Percentiles rank a stretch among this genome's conserved stretches.
phyloP scores from a whole-genome alignment of 805 yeast species.

The Tetrapisispora nanseiensis region DNA sequence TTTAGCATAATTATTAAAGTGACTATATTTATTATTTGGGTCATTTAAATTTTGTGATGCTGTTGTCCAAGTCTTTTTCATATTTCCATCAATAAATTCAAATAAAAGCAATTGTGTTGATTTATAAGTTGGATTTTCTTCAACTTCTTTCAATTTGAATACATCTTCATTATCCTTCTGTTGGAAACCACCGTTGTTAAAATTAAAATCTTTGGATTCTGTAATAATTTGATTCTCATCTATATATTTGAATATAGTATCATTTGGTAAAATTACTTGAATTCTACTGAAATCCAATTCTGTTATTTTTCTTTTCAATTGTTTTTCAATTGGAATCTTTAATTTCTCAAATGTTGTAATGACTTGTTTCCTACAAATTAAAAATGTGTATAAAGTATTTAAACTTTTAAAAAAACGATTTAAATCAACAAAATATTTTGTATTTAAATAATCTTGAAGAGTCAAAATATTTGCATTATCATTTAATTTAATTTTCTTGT shows the following conservation, averaged over 20 bases:
- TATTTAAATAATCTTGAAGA: neutral
- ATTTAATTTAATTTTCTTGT: neutral
- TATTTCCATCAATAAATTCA: constrained; percentile 64
- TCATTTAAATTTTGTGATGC: constrained; percentile 1
- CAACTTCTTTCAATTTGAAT: constrained; percentile 36
- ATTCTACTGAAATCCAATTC: constrained; percentile 55
- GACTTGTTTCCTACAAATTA: constrained; percentile 51
- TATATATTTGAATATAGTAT: constrained; percentile 61
- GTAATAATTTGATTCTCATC: constrained; percentile 59
- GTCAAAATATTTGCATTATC: neutral
- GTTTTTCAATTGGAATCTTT: constrained; percentile 42
- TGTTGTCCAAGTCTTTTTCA: constrained; percentile 38
- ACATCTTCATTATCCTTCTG: constrained; percentile 44
- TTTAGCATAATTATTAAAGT: constrained; percentile 3
- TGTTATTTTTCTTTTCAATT: constrained; percentile 36
- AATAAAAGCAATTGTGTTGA: constrained; percentile 54
- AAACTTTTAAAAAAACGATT: constrained; percentile 41
- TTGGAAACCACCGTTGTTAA: constrained; percentile 39
- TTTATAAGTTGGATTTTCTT: constrained; percentile 16
- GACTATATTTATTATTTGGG: constrained; percentile 32
- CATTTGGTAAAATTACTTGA: constrained; percentile 53
- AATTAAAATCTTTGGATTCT: constrained; percentile 31
- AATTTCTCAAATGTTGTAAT: constrained; percentile 47
- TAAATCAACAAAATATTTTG: constrained; percentile 30
- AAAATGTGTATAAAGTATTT: constrained; percentile 53